Evolutionary conservation across 495 filamentous ascomycete genomes (phyloP).

Genomic region (Patellaria atrata): DNA sequence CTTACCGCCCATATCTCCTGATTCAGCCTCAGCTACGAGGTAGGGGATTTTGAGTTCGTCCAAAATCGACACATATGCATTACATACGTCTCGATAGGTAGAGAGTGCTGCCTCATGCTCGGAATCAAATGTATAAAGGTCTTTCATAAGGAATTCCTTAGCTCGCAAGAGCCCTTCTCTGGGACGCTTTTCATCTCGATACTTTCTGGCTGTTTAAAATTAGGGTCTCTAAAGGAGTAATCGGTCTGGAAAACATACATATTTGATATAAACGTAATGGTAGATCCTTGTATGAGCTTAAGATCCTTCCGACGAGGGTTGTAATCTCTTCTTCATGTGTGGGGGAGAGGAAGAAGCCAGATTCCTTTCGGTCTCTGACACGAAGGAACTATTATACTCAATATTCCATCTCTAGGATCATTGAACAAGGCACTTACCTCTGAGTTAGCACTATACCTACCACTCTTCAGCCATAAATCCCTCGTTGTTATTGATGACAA

Average conservation of each 20-base stretch:
- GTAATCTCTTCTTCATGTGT: slow-evolving; percentile 98
- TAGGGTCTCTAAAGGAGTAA: slow-evolving; percentile 2
- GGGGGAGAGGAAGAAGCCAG: slow-evolving; percentile 65
- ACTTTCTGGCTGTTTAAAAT: slow-evolving; percentile 58
- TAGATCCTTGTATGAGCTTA: slow-evolving; percentile 77
- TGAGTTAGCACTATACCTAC: slow-evolving; percentile 42
- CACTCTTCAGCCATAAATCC: slow-evolving; percentile 62
- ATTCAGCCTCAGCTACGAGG: slow-evolving; percentile 74
- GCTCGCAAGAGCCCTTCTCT: slow-evolving; percentile 80
- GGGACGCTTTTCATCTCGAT: slow-evolving; percentile 80
- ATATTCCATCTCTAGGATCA: not conserved
- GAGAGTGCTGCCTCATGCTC: slow-evolving; percentile 47
- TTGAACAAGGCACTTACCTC: slow-evolving; percentile 36
- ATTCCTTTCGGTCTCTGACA: slow-evolving; percentile 64
- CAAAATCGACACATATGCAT: slow-evolving; percentile 61
- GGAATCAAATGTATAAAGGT: slow-evolving; percentile 89
- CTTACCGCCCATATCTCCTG: slow-evolving; percentile 87
- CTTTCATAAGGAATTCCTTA: slow-evolving; percentile 94
- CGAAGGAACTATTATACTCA: slow-evolving; percentile 49
- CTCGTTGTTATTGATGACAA: slow-evolving; percentile 80
- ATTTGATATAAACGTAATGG: slow-evolving; percentile 87
- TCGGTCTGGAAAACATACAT: slow-evolving; percentile 33
- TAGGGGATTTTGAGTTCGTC: slow-evolving; percentile 72
- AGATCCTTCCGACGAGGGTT: slow-evolving; percentile 49
- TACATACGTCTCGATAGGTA: slow-evolving; percentile 61